Percentiles rank a stretch among this genome's conserved stretches.
phyloP scores from a whole-genome alignment of 176 grass and related monocot genomes.

The Puccinellia tenuiflora region DNA sequence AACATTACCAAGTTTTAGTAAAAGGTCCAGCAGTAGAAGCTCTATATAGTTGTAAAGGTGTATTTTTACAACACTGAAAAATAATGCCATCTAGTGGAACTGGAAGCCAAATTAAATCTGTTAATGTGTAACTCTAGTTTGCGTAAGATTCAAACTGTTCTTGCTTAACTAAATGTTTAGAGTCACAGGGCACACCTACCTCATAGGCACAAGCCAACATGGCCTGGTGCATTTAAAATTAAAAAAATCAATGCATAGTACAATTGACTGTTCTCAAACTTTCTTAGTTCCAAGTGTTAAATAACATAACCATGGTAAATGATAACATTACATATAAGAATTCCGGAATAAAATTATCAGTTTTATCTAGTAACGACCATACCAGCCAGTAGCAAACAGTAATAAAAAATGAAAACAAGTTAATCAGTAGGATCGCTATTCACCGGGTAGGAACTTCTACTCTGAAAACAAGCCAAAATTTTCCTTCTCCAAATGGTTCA shows the following conservation, averaged over 20 bases:
- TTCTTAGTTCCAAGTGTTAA: too few relatives aligned
- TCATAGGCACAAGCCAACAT: background rate
- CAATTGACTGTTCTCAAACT: too few relatives aligned
- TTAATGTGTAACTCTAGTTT: too few relatives aligned
- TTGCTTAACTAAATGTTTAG: background rate
- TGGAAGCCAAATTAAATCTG: too few relatives aligned
- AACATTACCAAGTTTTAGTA: background rate
- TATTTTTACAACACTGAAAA: background rate
- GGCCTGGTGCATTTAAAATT: background rate
- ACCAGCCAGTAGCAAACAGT: too few relatives aligned
- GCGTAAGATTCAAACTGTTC: background rate
- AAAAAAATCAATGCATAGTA: too few relatives aligned
- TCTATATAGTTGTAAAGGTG: background rate
- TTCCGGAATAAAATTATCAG: background rate
- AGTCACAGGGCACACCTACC: background rate
- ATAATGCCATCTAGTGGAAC: background rate
- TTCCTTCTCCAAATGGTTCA: too few relatives aligned
- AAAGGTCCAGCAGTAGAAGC: background rate
- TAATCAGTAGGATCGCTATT: too few relatives aligned
- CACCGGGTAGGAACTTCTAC: too few relatives aligned
- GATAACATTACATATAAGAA: background rate
- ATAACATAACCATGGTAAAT: too few relatives aligned
- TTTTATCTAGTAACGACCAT: background rate
- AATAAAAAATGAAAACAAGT: too few relatives aligned
- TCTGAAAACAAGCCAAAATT: too few relatives aligned